Conservation (phyloP, 2,329 filamentous ascomycete species). For the Fusarium praegraminearum region DNA sequence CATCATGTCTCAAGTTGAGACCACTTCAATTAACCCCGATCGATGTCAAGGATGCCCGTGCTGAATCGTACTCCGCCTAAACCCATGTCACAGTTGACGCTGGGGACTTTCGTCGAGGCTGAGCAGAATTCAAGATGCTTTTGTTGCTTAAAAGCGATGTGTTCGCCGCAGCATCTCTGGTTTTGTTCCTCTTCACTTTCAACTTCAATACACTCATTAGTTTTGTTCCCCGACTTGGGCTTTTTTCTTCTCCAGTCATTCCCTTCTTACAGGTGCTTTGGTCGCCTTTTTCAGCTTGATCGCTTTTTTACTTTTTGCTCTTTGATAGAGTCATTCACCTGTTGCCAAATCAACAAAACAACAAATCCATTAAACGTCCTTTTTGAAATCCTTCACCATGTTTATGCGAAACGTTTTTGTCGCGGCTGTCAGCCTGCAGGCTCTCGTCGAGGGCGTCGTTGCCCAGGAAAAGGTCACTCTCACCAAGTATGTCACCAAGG, state of each 20-base stretch:
- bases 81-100: conserved; percentile 27
- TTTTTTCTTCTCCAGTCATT: conserved; percentile 45
- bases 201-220: conserved; percentile 40
- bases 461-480: conserved; percentile 39
- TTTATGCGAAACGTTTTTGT: conserved; percentile 42
- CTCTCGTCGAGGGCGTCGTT: conserved; percentile 36
- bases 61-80: conserved; percentile 12
- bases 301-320: conserved; percentile 30
- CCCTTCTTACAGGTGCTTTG: conserved; percentile 46
- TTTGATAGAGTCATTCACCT: conserved; percentile 47
- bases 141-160: conserved; percentile 37
- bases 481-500: conserved; percentile 30
- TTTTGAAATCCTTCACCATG: conserved; percentile 34
- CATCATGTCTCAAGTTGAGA: conserved; percentile 48
- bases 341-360: conserved; percentile 42
- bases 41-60: conserved; percentile 39
- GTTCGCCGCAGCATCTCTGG: conserved; percentile 18
- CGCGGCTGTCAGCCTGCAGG: conserved; percentile 44
- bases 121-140: background rate
- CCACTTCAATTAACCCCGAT: conserved; percentile 44
- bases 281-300: conserved; percentile 43
- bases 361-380: conserved; percentile 11
- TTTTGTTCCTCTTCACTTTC: conserved; percentile 31
- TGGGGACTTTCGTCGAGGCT: conserved; percentile 22
- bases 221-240: conserved; percentile 43